These are phyloP conservation scores for Microdochium bolleyi DNA, from an alignment of 2,329 filamentous ascomycete species.

Conservation along the genomic window DNA sequence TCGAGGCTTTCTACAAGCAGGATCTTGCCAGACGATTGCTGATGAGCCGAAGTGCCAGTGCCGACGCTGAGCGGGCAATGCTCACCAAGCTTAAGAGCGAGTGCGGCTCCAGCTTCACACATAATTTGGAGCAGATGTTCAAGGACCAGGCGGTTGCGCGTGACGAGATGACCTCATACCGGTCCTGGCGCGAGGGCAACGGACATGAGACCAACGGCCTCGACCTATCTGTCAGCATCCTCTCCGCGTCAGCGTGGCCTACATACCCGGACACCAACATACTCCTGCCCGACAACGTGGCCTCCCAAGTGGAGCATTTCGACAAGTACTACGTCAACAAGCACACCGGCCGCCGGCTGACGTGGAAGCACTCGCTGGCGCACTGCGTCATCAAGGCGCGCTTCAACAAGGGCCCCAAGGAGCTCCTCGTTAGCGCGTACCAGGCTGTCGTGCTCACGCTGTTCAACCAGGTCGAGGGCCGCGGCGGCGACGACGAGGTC, in stretches of 20 bases:
- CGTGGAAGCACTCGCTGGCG: conserved; percentile 89
- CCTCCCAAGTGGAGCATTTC: conserved; percentile 71
- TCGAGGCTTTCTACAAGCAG: conserved; percentile 99
- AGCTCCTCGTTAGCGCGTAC: conserved; percentile 83
- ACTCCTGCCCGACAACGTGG: conserved; percentile 67
- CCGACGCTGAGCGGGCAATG: conserved; percentile 95
- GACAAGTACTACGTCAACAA: conserved; percentile 82
- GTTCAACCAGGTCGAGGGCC: conserved; percentile 65
- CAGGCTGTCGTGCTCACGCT: conserved; percentile 86
- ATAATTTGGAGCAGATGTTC: conserved; percentile 99
- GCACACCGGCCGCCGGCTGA: conserved; percentile 77
- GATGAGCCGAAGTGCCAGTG: conserved; percentile 86
- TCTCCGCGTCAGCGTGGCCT: conserved; percentile 91
- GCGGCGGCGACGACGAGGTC: conserved; percentile 40
- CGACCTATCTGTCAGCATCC: conserved; percentile 77
- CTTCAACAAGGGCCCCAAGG: conserved; percentile 76
- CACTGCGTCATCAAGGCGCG: conserved; percentile 79
- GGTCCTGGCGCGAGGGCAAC: conserved; percentile 49
- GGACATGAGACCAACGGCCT: conserved; percentile 40
- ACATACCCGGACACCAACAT: conserved; percentile 71
- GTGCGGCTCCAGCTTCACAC: conserved; percentile 89
- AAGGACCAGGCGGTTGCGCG: conserved; percentile 91
- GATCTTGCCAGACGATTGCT: conserved; percentile 84
- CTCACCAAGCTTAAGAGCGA: conserved; percentile 83
- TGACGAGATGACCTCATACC: conserved; percentile 90